phyloP scores from a whole-genome alignment of 805 yeast species.

The Nakazawaea populi region DNA sequence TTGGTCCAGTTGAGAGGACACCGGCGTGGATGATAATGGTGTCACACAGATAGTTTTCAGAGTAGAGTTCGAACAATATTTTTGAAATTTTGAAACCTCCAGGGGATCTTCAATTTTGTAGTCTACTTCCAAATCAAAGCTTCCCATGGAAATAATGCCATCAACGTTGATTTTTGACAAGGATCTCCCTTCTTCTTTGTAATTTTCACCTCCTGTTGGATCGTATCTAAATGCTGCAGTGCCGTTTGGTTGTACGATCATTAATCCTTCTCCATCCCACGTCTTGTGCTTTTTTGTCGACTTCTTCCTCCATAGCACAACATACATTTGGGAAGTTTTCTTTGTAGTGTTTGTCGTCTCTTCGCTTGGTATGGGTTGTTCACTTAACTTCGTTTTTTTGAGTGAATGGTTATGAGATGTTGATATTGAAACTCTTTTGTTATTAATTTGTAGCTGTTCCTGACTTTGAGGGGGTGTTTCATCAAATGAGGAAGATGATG shows the following conservation, averaged over 20 bases:
- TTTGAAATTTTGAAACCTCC: slow-evolving; percentile 15
- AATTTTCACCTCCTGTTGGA: slow-evolving; percentile 20
- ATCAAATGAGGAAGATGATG: neutral
- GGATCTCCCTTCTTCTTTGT: slow-evolving; percentile 13
- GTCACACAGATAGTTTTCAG: neutral
- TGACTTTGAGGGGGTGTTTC: neutral
- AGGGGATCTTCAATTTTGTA: slow-evolving; percentile 28
- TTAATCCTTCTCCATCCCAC: slow-evolving; percentile 91
- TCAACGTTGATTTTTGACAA: slow-evolving; percentile 20
- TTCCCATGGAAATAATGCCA: slow-evolving; percentile 43
- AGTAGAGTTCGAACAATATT: neutral
- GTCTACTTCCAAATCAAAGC: slow-evolving; percentile 59
- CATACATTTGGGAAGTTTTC: slow-evolving; percentile 12
- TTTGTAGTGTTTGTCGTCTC: neutral
- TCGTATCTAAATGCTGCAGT: slow-evolving; percentile 26
- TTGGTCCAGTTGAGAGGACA: neutral
- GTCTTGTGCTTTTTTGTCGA: slow-evolving; percentile 77
- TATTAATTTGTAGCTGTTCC: neutral
- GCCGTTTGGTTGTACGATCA: slow-evolving; percentile 27
- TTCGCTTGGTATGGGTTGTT: too few relatives aligned
- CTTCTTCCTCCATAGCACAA: slow-evolving; percentile 64
- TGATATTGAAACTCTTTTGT: neutral
- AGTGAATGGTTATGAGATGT: neutral
- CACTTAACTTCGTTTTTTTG: neutral
- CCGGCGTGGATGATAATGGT: neutral